A percentile compares a stretch with the other conserved stretches of the same genome.
Evolutionary conservation across 768 basidiomycete species (phyloP).

Genomic region (Boletus vermiculosoides): DNA sequence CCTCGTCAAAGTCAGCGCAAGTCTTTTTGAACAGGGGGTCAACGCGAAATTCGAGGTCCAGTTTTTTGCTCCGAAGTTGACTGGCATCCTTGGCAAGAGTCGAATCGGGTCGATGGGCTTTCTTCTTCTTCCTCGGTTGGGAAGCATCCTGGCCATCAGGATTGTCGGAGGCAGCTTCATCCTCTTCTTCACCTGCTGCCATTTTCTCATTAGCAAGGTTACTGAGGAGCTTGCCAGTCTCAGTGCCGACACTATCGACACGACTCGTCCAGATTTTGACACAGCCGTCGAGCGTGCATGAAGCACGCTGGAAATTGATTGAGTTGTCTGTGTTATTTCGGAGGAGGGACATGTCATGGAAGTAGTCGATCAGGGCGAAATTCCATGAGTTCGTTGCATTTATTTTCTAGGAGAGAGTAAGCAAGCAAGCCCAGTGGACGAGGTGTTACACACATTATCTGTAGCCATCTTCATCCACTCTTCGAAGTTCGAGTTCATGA

Average conservation of each 20-base stretch:
- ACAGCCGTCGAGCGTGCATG: constrained; percentile 95
- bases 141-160: constrained; percentile 67
- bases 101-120: constrained; percentile 66
- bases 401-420: constrained; percentile 76
- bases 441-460: constrained; percentile 72
- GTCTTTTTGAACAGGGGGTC: constrained; percentile 98
- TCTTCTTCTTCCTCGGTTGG: constrained; percentile 59
- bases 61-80: constrained; percentile 84
- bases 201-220: constrained; percentile 75
- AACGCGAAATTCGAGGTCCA: constrained; percentile 93
- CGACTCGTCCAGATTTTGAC: constrained; percentile 99
- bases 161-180: constrained; percentile 55
- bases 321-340: constrained; percentile 91
- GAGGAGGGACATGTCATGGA: constrained; percentile 95
- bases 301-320: constrained; percentile 99
- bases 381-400: constrained; percentile 97
- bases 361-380: constrained; percentile 97
- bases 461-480: constrained; percentile 99
- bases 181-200: constrained; percentile 57
- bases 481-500: constrained; percentile 93
- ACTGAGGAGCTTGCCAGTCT: constrained; percentile 91
- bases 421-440: neutral
- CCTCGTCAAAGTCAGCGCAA: constrained; percentile 97
- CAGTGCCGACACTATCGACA: constrained; percentile 94
- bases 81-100: constrained; percentile 87